Evolutionary conservation across 2,329 filamentous ascomycete genomes (phyloP).

Genomic region (Botrytis fragariae): DNA sequence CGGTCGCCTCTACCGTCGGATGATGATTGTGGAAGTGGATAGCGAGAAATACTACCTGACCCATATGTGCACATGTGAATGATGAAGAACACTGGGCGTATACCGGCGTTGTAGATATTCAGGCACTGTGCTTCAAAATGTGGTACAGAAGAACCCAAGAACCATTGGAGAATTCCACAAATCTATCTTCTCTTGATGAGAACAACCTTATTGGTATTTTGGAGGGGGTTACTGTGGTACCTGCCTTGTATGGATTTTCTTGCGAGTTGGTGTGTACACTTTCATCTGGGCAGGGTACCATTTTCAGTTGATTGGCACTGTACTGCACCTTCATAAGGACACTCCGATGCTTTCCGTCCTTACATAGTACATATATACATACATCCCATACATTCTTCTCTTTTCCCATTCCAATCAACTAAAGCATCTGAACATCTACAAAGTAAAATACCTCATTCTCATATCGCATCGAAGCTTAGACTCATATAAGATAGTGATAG

Average conservation of each 20-base stretch:
- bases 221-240: neutral
- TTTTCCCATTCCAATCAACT: neutral
- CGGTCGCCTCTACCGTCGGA: neutral
- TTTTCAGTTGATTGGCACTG: neutral
- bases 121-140: neutral
- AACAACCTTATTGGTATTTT: neutral
- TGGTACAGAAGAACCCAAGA: constrained; percentile 8
- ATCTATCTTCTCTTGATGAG: neutral
- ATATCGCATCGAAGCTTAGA: neutral
- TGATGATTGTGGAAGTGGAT: constrained; percentile 6
- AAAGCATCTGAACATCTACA: neutral
- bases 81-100: neutral
- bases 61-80: neutral
- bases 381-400: neutral
- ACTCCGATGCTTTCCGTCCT: neutral
- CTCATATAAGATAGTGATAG: neutral
- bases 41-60: neutral
- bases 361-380: neutral
- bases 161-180: neutral
- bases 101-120: neutral
- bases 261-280: neutral
- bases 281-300: neutral
- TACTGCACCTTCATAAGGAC: neutral
- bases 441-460: neutral
- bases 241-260: constrained; percentile 1